These are phyloP conservation scores for Pichia sp. DNA, from an alignment of 1,139 yeast genomes.

Conservation along the genomic window DNA sequence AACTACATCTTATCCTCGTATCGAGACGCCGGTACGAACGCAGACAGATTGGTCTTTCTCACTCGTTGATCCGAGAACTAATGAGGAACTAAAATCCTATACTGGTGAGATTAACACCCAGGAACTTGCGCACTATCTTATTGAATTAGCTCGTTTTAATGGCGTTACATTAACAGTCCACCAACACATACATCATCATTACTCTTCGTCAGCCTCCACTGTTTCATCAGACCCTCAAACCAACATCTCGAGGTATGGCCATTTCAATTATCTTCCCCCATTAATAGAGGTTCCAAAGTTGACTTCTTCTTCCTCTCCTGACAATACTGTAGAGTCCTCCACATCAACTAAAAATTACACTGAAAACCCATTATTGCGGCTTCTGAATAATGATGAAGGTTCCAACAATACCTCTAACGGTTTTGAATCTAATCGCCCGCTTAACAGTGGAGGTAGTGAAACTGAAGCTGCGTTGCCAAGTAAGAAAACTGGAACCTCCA, in stretches of 20 bases:
- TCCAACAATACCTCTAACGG: background rate
- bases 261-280: slow-evolving; percentile 70
- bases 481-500: background rate
- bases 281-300: slow-evolving; percentile 66
- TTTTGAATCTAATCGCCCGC: background rate
- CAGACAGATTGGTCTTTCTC: slow-evolving; percentile 30
- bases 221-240: slow-evolving; percentile 48
- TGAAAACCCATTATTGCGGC: slow-evolving; percentile 41
- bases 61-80: slow-evolving; percentile 28
- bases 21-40: slow-evolving; percentile 24
- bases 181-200: slow-evolving; percentile 79
- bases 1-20: slow-evolving; percentile 10
- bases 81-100: slow-evolving; percentile 29
- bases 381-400: slow-evolving; percentile 34
- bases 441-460: background rate
- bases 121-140: slow-evolving; percentile 51
- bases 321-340: slow-evolving; percentile 27
- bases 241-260: slow-evolving; percentile 56
- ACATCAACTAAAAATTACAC: slow-evolving; percentile 27
- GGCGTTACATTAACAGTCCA: slow-evolving; percentile 67
- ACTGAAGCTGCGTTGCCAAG: background rate
- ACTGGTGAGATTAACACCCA: slow-evolving; percentile 49
- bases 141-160: slow-evolving; percentile 57
- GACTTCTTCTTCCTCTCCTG: slow-evolving; percentile 50
- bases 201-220: slow-evolving; percentile 39